Base-by-base conservation (phyloP, 176 grass and related monocot genomes). In the Triticum urartu region DNA sequence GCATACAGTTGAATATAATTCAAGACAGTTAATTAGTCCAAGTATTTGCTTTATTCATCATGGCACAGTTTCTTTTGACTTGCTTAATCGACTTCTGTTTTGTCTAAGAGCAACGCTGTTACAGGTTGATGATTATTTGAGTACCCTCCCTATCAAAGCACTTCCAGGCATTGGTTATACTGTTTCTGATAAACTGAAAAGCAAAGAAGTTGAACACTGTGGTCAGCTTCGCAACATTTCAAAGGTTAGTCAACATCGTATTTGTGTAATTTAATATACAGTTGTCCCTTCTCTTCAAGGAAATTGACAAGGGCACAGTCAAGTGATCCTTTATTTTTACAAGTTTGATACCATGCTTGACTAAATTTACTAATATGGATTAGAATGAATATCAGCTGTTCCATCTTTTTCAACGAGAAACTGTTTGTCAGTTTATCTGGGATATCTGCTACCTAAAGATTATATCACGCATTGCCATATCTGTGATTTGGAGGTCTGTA, bases 81-180 rank as follows among this genome's bases (percentile, higher is more conserved):
- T 48, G 35, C 35, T 12, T 43, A 60, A 62, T 69, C 39, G 5
- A 40, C 58, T 71, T 40, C n/a, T 40, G 22, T 65, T 82, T 77
- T 77, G 50, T 83, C 77, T 89, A 11, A 85, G 20, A 59, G 13
- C 68, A 69, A 42, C 64, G 33, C 78, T 64, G 7, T 72, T 88
- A 87, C 85, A 98, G 95, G 87, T 85, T 40, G 81, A 92, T 89
- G 88, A 91, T 68, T 95, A 94, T 85, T 89, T 98, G 48, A 83
- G 90, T 79, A 72, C 89, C 74, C 93, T 98, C 71, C 88, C 91
- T 87, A 86, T 98, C 85, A 89, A 91, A 86, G 93, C 87, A 79
- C 93, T 98, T 91, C 93, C 95, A 4, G 91, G 93, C 68, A 93
- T 95, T 92, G 95, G 95, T 68, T 80, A 82, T 95, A 85, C 77